phyloP scores from a whole-genome alignment of 164 flowering plant species.

The Liquidambar formosana region DNA sequence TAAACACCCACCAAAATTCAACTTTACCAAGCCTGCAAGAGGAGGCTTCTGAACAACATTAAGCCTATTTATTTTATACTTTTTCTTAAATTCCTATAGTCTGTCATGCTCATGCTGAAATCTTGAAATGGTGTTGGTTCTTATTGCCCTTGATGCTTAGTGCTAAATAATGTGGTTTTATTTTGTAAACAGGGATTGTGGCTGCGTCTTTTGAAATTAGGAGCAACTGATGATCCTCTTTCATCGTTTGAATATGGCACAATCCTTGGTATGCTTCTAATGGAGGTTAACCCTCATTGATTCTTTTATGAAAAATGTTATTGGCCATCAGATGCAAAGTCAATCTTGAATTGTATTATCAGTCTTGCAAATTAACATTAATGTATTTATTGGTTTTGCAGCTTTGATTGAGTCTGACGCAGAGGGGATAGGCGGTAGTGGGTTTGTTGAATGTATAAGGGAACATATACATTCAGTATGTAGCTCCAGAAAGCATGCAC shows the following conservation, averaged over 20 bases:
- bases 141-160: neutral
- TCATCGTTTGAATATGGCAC: conserved; percentile 99
- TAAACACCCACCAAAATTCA: no score
- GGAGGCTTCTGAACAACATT: no score
- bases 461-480: conserved; percentile 93
- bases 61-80: neutral
- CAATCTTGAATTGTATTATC: neutral
- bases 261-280: conserved; percentile 71
- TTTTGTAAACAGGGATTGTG: conserved; percentile 71
- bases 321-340: conserved; percentile 9
- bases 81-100: neutral
- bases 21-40: no score
- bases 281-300: neutral
- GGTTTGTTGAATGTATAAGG: conserved; percentile 96
- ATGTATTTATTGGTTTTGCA: conserved; percentile 30
- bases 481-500: conserved; percentile 6
- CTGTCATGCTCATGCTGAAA: conserved; percentile 3
- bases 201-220: conserved; percentile 91
- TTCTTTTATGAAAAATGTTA: neutral
- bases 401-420: conserved; percentile 99
- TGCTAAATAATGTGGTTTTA: neutral
- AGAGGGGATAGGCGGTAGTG: conserved; percentile 99
- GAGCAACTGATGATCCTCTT: conserved; percentile 97
- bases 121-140: neutral
- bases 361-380: neutral